These are phyloP conservation scores for Ajuga chamaepitys DNA, from an alignment of 257 asterid genomes.

Conservation along the genomic window DNA sequence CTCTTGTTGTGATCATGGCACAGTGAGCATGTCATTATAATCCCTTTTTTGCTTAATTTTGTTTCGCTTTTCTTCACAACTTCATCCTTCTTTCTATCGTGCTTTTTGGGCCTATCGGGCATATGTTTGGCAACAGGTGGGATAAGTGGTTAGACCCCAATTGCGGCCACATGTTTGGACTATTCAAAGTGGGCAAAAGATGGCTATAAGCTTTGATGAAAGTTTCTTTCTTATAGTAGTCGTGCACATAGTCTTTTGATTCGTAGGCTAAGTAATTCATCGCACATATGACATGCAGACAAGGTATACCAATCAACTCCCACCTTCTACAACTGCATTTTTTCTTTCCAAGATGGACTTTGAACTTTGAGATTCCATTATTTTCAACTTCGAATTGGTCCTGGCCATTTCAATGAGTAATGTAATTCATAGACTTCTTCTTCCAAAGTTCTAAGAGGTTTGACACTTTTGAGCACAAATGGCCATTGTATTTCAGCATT, in stretches of 20 bases:
- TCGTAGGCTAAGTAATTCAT: no score
- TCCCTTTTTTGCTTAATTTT: no score
- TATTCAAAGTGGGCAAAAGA: neutral
- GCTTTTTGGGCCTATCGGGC: neutral
- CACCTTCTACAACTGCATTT: neutral
- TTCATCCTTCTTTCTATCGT: neutral
- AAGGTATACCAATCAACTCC: neutral
- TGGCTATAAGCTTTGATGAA: no score
- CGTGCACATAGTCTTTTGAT: no score
- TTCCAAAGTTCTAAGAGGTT: neutral
- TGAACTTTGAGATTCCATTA: no score
- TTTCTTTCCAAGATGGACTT: neutral
- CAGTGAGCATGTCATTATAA: no score
- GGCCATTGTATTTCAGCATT: no score
- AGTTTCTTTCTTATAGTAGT: no score
- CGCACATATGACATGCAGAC: neutral
- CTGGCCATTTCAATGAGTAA: neutral
- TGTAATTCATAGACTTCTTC: neutral
- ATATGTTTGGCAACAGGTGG: neutral
- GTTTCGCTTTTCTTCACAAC: no score
- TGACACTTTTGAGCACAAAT: no score
- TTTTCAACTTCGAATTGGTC: neutral
- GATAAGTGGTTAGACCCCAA: neutral
- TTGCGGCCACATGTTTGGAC: neutral
- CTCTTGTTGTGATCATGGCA: no score